Base-by-base conservation (phyloP, 257 asterid genomes). In the Fraxinus pennsylvanica region DNA sequence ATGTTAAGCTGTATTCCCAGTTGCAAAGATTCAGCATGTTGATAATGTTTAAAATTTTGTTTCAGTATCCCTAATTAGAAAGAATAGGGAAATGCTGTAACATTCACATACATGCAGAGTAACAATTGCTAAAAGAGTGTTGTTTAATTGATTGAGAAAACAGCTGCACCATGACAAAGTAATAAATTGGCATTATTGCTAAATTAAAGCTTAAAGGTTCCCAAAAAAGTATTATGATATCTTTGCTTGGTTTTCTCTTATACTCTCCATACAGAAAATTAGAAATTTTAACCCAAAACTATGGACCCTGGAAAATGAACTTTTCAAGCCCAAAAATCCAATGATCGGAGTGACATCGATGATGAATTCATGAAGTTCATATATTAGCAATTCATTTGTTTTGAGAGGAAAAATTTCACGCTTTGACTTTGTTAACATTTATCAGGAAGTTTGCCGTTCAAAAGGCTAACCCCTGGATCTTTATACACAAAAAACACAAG, bases 341-440 rank as follows among this genome's bases (percentile, higher is more conserved):
- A 33, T 71, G 74, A 19, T 71, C 41, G 12, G 57, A 47, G 30
- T 27, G 35, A 69, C 38, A 77, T 72, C 63, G 29, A 67, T 73
- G 52, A 45, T 73, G 59, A 19, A 35, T 29, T 65, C 47, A 22
- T 38, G 13, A 74, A 19, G 30, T 59, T 8, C 6, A 17, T 59
- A n/a, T 21, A 8, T 19, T 21, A 9, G 68, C 68, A n/a, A 22
- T 21, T 3, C 6, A 63, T 63, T 25, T 22, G 35, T 63, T 35
- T 9, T 25, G 30, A 63, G 32, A 25, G 68, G 54, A 45, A 14
- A 54, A 54, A 5, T 30, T 63, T 25, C 68, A 63, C 9, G 15
- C 35, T 22, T 63, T 63, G 68, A 63, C 21, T 7, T 17, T 21
- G 14, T 59, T 59, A 21, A 21, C 30, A 59, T 21, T 59, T 59